Evolutionary conservation across 2,329 filamentous ascomycete species (phyloP).

Genomic region (Arthrocladium fulminans): DNA sequence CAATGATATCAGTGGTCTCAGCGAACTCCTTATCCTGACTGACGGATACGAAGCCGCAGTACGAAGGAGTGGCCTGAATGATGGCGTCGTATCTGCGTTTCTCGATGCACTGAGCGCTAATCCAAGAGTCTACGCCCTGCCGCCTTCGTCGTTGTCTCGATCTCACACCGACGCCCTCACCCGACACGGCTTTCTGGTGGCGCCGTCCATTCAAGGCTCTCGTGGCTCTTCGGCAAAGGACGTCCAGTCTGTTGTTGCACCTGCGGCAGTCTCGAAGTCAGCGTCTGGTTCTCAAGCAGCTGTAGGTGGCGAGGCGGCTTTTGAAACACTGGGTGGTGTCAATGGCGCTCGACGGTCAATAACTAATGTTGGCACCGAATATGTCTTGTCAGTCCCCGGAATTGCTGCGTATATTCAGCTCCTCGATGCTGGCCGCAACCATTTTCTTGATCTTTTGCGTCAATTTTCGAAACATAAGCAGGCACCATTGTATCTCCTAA

Average conservation of each 20-base stretch:
- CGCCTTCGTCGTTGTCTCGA: conserved; percentile 36
- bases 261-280: conserved; percentile 19
- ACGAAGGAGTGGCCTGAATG: conserved; percentile 23
- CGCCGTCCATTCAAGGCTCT: conserved; percentile 30
- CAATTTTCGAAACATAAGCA: conserved; percentile 42
- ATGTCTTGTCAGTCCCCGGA: conserved; percentile 50
- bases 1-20: conserved; percentile 46
- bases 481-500: conserved; percentile 45
- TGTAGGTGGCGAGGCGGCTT: conserved; percentile 22
- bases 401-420: conserved; percentile 53
- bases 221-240: conserved; percentile 11
- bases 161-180: conserved; percentile 43
- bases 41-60: conserved; percentile 44
- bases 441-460: conserved; percentile 45
- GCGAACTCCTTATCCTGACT: conserved; percentile 49
- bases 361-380: conserved; percentile 16
- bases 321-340: conserved; percentile 21
- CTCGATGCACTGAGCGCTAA: conserved; percentile 36
- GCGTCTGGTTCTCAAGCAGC: conserved; percentile 33
- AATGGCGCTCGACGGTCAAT: conserved; percentile 15
- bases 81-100: conserved; percentile 16
- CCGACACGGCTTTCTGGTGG: conserved; percentile 47
- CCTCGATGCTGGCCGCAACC: conserved; percentile 45
- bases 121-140: conserved; percentile 39
- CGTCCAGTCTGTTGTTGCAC: conserved; percentile 17